Percentiles rank a stretch among this genome's conserved stretches.
Evolutionary conservation across 306 rosid genomes (phyloP).

Genomic region (Alnus rubra): DNA sequence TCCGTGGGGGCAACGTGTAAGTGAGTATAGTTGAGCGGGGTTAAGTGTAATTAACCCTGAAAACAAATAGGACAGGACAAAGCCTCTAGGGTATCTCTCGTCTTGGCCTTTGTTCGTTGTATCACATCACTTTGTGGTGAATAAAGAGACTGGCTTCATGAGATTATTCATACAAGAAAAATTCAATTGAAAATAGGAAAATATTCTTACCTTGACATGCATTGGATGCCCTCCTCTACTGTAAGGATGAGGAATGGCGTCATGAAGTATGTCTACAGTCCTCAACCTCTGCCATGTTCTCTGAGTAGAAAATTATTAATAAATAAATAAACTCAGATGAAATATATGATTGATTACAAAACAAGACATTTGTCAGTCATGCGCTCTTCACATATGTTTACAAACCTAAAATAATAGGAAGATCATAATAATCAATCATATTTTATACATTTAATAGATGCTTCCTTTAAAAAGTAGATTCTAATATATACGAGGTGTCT

Average conservation of each 20-base stretch:
- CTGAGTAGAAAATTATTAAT: constrained; percentile 29
- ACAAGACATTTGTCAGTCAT: neutral
- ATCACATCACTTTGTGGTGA: too few species aligned
- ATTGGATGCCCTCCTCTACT: constrained; percentile 76
- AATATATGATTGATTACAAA: neutral
- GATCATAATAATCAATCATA: neutral
- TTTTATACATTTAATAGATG: neutral
- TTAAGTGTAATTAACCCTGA: neutral
- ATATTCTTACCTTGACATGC: constrained; percentile 64
- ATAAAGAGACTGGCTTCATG: neutral
- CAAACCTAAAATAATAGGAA: neutral
- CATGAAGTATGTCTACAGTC: constrained; percentile 62
- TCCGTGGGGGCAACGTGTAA: too few species aligned
- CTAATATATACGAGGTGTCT: neutral
- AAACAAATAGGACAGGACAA: neutral
- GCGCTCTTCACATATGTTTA: neutral
- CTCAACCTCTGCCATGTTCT: constrained; percentile 76
- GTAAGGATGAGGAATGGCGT: constrained; percentile 64
- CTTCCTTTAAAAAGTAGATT: neutral
- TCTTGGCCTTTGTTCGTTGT: too few species aligned
- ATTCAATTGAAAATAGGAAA: constrained; percentile 3
- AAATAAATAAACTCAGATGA: neutral
- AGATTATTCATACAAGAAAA: neutral
- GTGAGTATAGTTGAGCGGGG: too few species aligned
- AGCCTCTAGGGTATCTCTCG: neutral